phyloP scores from a whole-genome alignment of 768 basidiomycete species.

The Trametes meyenii region DNA sequence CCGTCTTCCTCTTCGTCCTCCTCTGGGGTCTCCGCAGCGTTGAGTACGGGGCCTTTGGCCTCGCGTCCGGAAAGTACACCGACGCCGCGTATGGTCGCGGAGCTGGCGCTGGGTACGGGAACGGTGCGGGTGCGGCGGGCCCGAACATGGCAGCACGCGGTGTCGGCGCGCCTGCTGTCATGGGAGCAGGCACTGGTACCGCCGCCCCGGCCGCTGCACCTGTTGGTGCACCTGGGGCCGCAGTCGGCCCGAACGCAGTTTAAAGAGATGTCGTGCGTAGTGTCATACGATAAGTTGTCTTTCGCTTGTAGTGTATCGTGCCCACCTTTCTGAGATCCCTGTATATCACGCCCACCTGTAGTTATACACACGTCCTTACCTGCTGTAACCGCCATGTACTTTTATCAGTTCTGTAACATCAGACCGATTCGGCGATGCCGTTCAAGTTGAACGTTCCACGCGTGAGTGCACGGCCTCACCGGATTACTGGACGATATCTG shows the following conservation, averaged over 20 bases:
- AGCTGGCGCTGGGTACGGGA: constrained; percentile 18
- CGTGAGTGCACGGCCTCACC: too few species aligned
- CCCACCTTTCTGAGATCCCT: too few species aligned
- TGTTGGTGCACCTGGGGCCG: neutral
- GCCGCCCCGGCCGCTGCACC: neutral
- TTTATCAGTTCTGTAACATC: too few species aligned
- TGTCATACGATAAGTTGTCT: neutral
- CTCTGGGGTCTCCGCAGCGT: constrained; percentile 28
- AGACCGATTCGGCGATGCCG: too few species aligned
- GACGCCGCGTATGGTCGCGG: constrained; percentile 1
- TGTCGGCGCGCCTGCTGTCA: neutral
- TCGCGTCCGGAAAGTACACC: constrained; percentile 34
- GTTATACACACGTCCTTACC: too few species aligned
- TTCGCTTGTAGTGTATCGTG: neutral
- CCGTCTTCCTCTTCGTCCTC: constrained; percentile 40
- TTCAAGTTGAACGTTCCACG: too few species aligned
- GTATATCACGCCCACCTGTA: too few species aligned
- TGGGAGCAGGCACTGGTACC: neutral
- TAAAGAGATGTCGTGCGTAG: neutral
- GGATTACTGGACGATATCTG: too few species aligned
- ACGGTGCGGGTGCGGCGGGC: constrained; percentile 16
- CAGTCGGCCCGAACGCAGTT: neutral
- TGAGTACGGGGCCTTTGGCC: constrained; percentile 35
- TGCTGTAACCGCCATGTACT: too few species aligned
- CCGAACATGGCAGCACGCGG: constrained; percentile 5